These are phyloP conservation scores for Botrytis medusae DNA, from an alignment of 2,329 filamentous ascomycete genomes.

Conservation along the genomic window DNA sequence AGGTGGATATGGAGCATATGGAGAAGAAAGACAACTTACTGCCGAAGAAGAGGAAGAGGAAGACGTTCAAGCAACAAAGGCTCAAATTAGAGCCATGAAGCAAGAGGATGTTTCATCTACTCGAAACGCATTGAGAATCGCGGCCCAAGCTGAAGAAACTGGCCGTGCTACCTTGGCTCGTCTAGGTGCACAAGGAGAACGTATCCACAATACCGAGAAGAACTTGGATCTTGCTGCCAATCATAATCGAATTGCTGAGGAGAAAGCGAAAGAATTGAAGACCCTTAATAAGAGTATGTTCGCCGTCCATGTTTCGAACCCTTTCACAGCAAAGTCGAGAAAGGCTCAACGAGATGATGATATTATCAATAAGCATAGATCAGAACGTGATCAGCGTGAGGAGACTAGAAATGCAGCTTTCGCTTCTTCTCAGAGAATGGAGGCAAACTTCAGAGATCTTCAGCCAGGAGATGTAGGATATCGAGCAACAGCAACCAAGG, in stretches of 20 bases:
- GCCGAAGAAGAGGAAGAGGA: slow-evolving; percentile 74
- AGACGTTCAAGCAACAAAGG: slow-evolving; percentile 69
- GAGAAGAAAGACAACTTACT: slow-evolving; percentile 74
- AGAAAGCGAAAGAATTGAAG: slow-evolving; percentile 80
- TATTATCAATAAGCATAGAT: slow-evolving; percentile 66
- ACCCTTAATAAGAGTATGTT: slow-evolving; percentile 90
- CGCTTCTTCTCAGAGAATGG: slow-evolving; percentile 54
- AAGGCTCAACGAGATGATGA: slow-evolving; percentile 64
- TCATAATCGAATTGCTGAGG: slow-evolving; percentile 73
- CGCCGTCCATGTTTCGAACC: slow-evolving; percentile 74
- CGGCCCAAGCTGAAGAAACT: slow-evolving; percentile 67
- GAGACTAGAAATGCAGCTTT: slow-evolving; percentile 58
- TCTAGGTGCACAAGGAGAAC: slow-evolving; percentile 76
- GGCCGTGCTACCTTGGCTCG: slow-evolving; percentile 70
- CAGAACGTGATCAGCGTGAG: slow-evolving; percentile 65
- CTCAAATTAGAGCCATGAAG: slow-evolving; percentile 74
- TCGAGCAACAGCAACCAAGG: slow-evolving; percentile 33
- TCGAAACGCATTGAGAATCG: slow-evolving; percentile 66
- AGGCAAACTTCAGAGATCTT: slow-evolving; percentile 49
- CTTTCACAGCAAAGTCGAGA: slow-evolving; percentile 70
- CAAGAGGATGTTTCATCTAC: slow-evolving; percentile 73
- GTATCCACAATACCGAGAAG: slow-evolving; percentile 77
- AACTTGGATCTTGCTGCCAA: slow-evolving; percentile 79
- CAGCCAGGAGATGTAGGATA: slow-evolving; percentile 39
- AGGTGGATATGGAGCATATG: slow-evolving; percentile 52